A percentile compares a stretch with the other conserved stretches of the same genome.
Evolutionary conservation across 768 basidiomycete species (phyloP).

Genomic region (Asterophora lycoperdoides): DNA sequence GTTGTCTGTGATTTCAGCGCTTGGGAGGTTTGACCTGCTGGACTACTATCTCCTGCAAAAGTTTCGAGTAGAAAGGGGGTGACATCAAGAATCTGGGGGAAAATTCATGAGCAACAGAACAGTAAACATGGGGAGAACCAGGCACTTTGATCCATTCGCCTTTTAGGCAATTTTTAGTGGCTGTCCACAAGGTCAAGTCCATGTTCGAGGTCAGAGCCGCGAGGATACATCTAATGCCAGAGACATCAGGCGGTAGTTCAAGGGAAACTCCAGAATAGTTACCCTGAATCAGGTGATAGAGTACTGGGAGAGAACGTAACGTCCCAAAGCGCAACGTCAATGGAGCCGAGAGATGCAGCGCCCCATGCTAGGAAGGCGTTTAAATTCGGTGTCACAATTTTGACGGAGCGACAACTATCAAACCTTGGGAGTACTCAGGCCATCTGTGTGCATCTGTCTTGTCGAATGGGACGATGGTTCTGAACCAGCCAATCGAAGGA

Average conservation of each 20-base stretch:
- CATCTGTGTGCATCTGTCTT: slow-evolving; percentile 37
- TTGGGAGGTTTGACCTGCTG: slow-evolving; percentile 20
- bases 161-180: slow-evolving; percentile 61
- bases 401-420: slow-evolving; percentile 3
- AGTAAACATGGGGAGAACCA: not conserved
- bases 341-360: slow-evolving; percentile 62
- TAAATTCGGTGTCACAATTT: not conserved
- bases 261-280: slow-evolving; percentile 10
- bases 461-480: slow-evolving; percentile 66
- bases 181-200: slow-evolving; percentile 67
- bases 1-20: slow-evolving; percentile 53
- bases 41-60: slow-evolving; percentile 20
- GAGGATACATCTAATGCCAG: slow-evolving; percentile 52
- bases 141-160: slow-evolving; percentile 69
- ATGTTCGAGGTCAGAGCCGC: slow-evolving; percentile 70
- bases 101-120: not conserved
- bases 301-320: slow-evolving; percentile 67
- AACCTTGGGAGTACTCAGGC: slow-evolving; percentile 50
- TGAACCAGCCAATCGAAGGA: slow-evolving; percentile 58
- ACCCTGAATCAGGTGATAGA: slow-evolving; percentile 59
- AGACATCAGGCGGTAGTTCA: not conserved
- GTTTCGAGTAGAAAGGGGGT: slow-evolving; percentile 44
- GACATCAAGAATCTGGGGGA: slow-evolving; percentile 48
- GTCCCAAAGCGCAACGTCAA: slow-evolving; percentile 59
- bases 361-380: slow-evolving; percentile 56